Evolutionary conservation across 169 alveolate species (phyloP), one percentile per base, ranked within the genome.

Genomic region (Eimeria maxima): DNA sequence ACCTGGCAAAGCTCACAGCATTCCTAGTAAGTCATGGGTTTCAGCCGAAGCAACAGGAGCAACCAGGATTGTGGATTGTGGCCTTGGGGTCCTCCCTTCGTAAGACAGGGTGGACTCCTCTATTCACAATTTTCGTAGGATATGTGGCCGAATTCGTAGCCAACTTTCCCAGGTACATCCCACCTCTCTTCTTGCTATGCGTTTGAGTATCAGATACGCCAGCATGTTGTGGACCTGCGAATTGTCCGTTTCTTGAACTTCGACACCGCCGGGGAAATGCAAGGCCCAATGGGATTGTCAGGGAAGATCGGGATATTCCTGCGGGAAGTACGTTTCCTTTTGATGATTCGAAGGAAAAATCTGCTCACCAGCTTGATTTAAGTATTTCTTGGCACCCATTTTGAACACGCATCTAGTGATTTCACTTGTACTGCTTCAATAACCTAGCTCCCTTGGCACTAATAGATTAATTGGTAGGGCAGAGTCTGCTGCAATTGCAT

Each of bases 261-360:
- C 50, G 88, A 27, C 74, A 63, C 55, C 45, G 96, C 74, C 45
- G 94, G 50, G 67, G 76, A 63, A 18, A 83, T 65, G 47, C 76
- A 81, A 76, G 96, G 94, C 20, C 96, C 90, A 44, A 83, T 83
- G 96, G 94, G 94, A 18, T 94, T 94, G n/a, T 65, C 96, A 33
- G 96, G 96, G 55, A 94, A 83, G 63, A 78, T 94, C 11, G 96
- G 96, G n/a, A 33, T 84, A 42, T 94, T 94, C 33, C 80, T 94
- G 13, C 78, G 81, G 50, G 96, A 94, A 94, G 96, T 84, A 38
- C 10, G 90, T 57, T 20, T 50, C 10, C 24, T 47, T 22, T 11
- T 38, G n/a, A 14, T 6, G 44, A 22, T 18, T 20, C 18, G 24
- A 38, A 11, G 0, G 5, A n/a, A 10, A 16, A 3, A 78, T 38